Evolutionary conservation across 306 rosid genomes (phyloP).

Genomic region (Cicer pinnatifidum): DNA sequence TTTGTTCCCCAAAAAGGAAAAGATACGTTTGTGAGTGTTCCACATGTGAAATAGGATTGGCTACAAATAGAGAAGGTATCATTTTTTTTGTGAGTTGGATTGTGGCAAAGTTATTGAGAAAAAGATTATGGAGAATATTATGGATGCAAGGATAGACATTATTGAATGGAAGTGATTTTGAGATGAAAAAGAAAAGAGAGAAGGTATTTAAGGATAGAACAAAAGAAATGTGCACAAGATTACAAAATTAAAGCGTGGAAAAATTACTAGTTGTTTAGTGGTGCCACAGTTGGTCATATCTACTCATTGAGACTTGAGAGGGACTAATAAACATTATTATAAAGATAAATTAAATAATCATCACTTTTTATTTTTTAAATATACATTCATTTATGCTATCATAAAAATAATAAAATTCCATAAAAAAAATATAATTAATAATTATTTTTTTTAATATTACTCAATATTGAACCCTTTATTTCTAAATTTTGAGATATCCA

Average conservation of each 20-base stretch:
- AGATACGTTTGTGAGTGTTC: conserved; percentile 41
- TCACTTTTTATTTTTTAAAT: too few species aligned
- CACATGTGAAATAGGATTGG: conserved; percentile 45
- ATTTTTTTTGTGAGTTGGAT: conserved; percentile 43
- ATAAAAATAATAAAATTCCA: too few species aligned
- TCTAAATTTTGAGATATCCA: too few species aligned
- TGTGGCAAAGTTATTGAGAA: conserved; percentile 42
- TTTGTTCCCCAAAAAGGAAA: conserved; percentile 50
- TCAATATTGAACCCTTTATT: too few species aligned
- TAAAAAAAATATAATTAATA: too few species aligned
- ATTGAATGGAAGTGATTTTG: background rate
- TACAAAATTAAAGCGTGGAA: background rate
- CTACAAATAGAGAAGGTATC: conserved; percentile 34
- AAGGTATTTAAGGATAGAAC: background rate
- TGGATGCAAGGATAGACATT: conserved; percentile 30
- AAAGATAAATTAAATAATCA: too few species aligned
- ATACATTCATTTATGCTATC: too few species aligned
- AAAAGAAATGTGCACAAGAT: background rate
- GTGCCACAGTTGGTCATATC: too few species aligned
- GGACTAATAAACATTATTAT: too few species aligned
- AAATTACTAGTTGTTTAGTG: too few species aligned
- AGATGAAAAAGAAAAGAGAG: background rate
- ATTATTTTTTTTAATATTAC: too few species aligned
- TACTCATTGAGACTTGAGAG: too few species aligned
- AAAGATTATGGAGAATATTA: background rate